A percentile compares a stretch with the other conserved stretches of the same genome.
Conservation (phyloP, 495 filamentous ascomycete genomes). For the Xylaria nigripes region DNA sequence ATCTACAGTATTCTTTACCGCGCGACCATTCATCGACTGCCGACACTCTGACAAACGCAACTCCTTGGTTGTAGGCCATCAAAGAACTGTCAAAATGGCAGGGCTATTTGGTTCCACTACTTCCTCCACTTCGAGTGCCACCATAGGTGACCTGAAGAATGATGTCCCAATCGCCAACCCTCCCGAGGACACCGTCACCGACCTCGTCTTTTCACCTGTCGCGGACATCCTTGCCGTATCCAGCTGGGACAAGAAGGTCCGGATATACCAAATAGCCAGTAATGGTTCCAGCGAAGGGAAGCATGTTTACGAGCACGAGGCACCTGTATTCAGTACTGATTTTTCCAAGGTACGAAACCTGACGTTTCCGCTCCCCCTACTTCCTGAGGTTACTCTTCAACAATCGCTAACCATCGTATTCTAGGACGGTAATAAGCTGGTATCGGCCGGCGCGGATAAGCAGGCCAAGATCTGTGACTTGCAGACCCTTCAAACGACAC, state of each 20-base stretch:
- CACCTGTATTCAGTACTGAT: slow-evolving; percentile 66
- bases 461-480: slow-evolving; percentile 69
- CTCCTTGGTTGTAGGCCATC: not conserved
- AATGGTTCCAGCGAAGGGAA: slow-evolving; percentile 67
- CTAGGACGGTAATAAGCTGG: slow-evolving; percentile 54
- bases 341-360: slow-evolving; percentile 67
- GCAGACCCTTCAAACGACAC: slow-evolving; percentile 42
- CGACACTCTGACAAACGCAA: too few relatives aligned
- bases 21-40: not conserved
- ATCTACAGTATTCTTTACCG: not conserved
- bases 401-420: slow-evolving; percentile 5
- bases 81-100: slow-evolving; percentile 41
- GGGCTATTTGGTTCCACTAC: slow-evolving; percentile 55
- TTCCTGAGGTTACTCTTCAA: not conserved
- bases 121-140: slow-evolving; percentile 45
- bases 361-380: not conserved
- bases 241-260: slow-evolving; percentile 90
- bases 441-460: slow-evolving; percentile 70
- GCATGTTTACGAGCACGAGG: slow-evolving; percentile 68
- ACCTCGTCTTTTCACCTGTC: slow-evolving; percentile 70
- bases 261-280: slow-evolving; percentile 78
- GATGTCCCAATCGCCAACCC: slow-evolving; percentile 70
- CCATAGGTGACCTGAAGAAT: slow-evolving; percentile 82
- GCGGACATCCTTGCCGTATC: slow-evolving; percentile 74
- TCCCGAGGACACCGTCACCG: slow-evolving; percentile 80